Conservation (phyloP, 1,284 basidiomycete species). For the Sporisorium exsertum region DNA sequence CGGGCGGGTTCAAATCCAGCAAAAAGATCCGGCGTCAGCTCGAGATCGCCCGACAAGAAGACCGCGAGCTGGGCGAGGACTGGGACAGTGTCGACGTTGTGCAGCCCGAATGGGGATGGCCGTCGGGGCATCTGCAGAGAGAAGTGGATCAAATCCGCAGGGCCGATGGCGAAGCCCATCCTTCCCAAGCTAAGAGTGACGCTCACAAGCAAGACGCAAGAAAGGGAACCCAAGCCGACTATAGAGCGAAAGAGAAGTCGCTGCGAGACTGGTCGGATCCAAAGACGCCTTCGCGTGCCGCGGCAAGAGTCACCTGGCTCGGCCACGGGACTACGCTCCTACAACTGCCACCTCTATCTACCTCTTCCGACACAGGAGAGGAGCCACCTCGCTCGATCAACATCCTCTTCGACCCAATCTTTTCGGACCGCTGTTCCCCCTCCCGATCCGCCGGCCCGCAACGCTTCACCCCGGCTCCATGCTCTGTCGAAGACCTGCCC, state of each 20-base stretch:
- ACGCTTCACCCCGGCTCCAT: slow-evolving; percentile 58
- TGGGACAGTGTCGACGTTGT: slow-evolving; percentile 47
- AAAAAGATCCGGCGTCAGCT: slow-evolving; percentile 25
- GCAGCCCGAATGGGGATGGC: slow-evolving; percentile 49
- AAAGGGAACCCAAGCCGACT: slow-evolving; percentile 9
- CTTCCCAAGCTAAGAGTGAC: not conserved
- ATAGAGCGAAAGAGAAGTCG: slow-evolving; percentile 19
- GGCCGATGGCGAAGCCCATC: not conserved
- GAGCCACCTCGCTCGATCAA: slow-evolving; percentile 33
- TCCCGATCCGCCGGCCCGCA: slow-evolving; percentile 59
- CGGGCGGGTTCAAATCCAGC: slow-evolving; percentile 29
- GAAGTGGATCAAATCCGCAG: slow-evolving; percentile 22
- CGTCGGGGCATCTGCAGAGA: slow-evolving; percentile 4
- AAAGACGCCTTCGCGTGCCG: slow-evolving; percentile 6
- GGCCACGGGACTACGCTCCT: slow-evolving; percentile 63
- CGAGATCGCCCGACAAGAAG: slow-evolving; percentile 16
- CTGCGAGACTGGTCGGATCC: slow-evolving; percentile 35
- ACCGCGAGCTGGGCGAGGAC: slow-evolving; percentile 26
- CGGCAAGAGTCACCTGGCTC: slow-evolving; percentile 60
- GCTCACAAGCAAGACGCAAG: not conserved
- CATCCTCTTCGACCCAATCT: slow-evolving; percentile 66
- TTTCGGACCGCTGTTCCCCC: slow-evolving; percentile 64
- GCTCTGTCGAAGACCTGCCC: slow-evolving; percentile 54
- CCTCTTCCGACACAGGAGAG: not conserved
- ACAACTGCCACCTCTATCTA: slow-evolving; percentile 49